phyloP scores from a whole-genome alignment of 805 yeast species.

The Pichia manshurica region DNA sequence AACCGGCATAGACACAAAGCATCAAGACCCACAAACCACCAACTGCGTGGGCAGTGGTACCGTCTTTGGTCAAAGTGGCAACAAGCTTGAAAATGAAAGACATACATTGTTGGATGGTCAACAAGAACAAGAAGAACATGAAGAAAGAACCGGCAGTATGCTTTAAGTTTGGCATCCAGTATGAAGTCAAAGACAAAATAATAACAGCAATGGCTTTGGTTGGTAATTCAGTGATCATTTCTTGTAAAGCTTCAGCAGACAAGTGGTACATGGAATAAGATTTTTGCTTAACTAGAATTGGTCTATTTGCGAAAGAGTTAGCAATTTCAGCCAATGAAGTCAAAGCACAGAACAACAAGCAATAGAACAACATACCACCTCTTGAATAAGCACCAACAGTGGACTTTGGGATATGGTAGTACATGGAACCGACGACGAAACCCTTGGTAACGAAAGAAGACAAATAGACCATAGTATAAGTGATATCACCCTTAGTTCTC shows the following conservation, averaged over 20 bases:
- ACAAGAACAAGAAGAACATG: slow-evolving; percentile 39
- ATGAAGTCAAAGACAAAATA: slow-evolving; percentile 39
- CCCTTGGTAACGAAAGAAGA: slow-evolving; percentile 54
- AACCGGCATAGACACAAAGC: slow-evolving; percentile 53
- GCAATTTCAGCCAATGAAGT: slow-evolving; percentile 61
- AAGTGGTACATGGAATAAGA: slow-evolving; percentile 58
- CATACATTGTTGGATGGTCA: slow-evolving; percentile 44
- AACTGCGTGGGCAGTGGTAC: slow-evolving; percentile 51
- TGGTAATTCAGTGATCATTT: slow-evolving; percentile 56
- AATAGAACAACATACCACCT: slow-evolving; percentile 58
- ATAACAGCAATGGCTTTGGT: slow-evolving; percentile 47
- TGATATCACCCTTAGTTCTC: slow-evolving; percentile 54
- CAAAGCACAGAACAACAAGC: slow-evolving; percentile 55
- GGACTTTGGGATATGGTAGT: slow-evolving; percentile 43
- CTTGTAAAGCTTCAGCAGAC: slow-evolving; percentile 59
- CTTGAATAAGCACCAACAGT: slow-evolving; percentile 55
- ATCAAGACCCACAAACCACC: slow-evolving; percentile 51
- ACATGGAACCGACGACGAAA: slow-evolving; percentile 56
- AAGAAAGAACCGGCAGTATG: slow-evolving; percentile 52
- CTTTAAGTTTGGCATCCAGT: slow-evolving; percentile 50
- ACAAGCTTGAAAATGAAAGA: slow-evolving; percentile 47
- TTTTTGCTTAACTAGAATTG: slow-evolving; percentile 58
- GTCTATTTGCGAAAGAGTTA: slow-evolving; percentile 53
- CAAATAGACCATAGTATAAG: slow-evolving; percentile 48
- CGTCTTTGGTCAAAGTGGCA: slow-evolving; percentile 47